Evolutionary conservation across 306 rosid species (phyloP).

Genomic region (Mucuna pruriens): DNA sequence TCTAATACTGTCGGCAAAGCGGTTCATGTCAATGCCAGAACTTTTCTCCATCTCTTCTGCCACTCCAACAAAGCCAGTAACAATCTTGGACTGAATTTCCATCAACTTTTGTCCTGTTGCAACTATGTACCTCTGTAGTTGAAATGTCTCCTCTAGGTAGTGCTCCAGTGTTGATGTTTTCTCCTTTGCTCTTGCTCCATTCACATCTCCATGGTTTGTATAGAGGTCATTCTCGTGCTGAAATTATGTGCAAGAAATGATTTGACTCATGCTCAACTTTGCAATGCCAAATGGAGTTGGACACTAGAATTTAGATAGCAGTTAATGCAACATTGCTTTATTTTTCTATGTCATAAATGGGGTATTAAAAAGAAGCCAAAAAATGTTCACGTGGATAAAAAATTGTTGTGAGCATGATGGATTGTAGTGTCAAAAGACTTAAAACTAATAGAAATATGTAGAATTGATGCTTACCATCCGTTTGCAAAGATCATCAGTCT

Average conservation of each 20-base stretch:
- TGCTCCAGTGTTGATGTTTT: conserved; percentile 67
- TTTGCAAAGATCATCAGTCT: conserved; percentile 79
- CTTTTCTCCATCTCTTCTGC: conserved; percentile 71
- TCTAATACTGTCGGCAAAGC: conserved; percentile 68
- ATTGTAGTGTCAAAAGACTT: background rate
- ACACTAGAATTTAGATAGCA: background rate
- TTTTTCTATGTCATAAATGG: conserved; percentile 14
- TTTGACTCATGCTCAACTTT: conserved; percentile 29
- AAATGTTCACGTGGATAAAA: background rate
- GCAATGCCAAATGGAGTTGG: conserved; percentile 26
- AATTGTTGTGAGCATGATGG: conserved; percentile 3
- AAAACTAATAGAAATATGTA: background rate
- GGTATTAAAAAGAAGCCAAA: background rate
- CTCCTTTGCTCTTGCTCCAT: conserved; percentile 63
- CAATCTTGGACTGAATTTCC: conserved; percentile 75
- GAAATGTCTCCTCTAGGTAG: conserved; percentile 88
- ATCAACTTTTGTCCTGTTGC: conserved; percentile 83
- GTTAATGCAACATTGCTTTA: background rate
- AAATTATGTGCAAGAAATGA: conserved; percentile 34
- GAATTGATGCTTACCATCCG: conserved; percentile 70
- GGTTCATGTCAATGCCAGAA: conserved; percentile 72
- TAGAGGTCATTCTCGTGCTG: conserved; percentile 76
- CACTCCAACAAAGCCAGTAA: conserved; percentile 62
- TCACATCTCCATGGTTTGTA: conserved; percentile 54
- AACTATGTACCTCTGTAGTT: conserved; percentile 87